These are phyloP conservation scores for Adansonia rubrostipa DNA, from an alignment of 441 rosid species.

Conservation along the genomic window DNA sequence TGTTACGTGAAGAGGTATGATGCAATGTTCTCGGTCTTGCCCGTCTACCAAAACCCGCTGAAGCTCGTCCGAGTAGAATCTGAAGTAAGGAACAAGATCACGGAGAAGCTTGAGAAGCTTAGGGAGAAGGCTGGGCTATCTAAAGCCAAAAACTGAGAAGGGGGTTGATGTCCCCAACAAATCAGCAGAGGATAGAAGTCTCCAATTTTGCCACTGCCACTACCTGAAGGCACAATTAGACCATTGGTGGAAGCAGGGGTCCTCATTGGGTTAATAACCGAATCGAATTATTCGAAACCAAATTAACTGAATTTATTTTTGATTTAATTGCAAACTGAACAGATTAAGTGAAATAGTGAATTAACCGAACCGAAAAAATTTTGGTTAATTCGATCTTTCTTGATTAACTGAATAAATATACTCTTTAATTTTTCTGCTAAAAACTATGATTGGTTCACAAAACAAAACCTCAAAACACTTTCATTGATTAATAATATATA, in stretches of 20 bases:
- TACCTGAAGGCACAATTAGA: conserved; percentile 28
- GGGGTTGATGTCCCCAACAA: conserved; percentile 8
- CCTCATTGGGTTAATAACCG: too few relatives aligned
- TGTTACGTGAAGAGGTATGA: conserved; percentile 46
- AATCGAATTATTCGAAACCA: too few relatives aligned
- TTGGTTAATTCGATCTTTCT: too few relatives aligned
- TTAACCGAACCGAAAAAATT: too few relatives aligned
- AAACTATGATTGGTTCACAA: too few relatives aligned
- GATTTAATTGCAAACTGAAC: too few relatives aligned
- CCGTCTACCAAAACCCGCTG: conserved; percentile 45
- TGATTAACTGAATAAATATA: too few relatives aligned
- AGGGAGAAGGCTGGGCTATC: conserved; percentile 41
- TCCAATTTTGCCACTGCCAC: conserved; percentile 19
- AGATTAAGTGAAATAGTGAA: too few relatives aligned
- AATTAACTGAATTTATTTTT: too few relatives aligned
- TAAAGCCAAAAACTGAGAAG: conserved; percentile 34
- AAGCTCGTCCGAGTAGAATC: conserved; percentile 53
- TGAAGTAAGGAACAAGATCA: conserved; percentile 42
- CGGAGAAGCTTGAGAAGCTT: conserved; percentile 52
- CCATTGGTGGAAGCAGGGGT: conserved; percentile 35
- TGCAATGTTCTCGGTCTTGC: conserved; percentile 38
- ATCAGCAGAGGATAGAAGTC: conserved; percentile 8
- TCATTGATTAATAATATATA: too few relatives aligned
- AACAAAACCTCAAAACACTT: too few relatives aligned
- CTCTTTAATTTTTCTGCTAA: too few relatives aligned